These are phyloP conservation scores for Huntiella omanensis DNA, from an alignment of 2,329 filamentous ascomycete genomes.

Conservation along the genomic window DNA sequence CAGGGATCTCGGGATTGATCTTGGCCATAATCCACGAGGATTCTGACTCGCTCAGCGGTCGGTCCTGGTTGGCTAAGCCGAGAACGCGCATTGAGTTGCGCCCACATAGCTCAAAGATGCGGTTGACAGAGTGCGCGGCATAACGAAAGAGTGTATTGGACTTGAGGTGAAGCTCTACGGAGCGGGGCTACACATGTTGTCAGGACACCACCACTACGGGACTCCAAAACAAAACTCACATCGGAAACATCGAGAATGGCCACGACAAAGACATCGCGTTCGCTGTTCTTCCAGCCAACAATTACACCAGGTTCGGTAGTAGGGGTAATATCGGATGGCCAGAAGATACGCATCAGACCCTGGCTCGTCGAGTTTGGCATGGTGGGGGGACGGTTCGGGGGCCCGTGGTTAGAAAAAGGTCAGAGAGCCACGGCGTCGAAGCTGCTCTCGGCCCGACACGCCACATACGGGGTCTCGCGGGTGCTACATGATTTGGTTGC, in stretches of 20 bases:
- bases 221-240: slow-evolving; percentile 30
- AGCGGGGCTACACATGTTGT: slow-evolving; percentile 35
- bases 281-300: slow-evolving; percentile 90
- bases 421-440: slow-evolving; percentile 69
- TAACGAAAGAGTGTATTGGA: slow-evolving; percentile 68
- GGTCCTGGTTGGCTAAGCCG: slow-evolving; percentile 54
- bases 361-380: slow-evolving; percentile 52
- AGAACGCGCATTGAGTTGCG: slow-evolving; percentile 69
- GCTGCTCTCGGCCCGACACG: slow-evolving; percentile 86
- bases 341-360: slow-evolving; percentile 96
- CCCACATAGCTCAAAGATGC: slow-evolving; percentile 72
- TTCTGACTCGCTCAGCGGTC: slow-evolving; percentile 35
- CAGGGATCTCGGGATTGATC: slow-evolving; percentile 27
- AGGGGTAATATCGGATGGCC: slow-evolving; percentile 69
- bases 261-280: slow-evolving; percentile 75
- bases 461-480: slow-evolving; percentile 59
- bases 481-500: slow-evolving; percentile 36
- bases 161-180: slow-evolving; percentile 75
- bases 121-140: slow-evolving; percentile 57
- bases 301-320: slow-evolving; percentile 64
- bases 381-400: slow-evolving; percentile 12
- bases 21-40: slow-evolving; percentile 50
- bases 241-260: slow-evolving; percentile 81
- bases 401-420: slow-evolving; percentile 39
- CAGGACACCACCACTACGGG: too few relatives aligned